Evolutionary conservation across 2,329 filamentous ascomycete genomes (phyloP).

Genomic region (Diplodia seriata): DNA sequence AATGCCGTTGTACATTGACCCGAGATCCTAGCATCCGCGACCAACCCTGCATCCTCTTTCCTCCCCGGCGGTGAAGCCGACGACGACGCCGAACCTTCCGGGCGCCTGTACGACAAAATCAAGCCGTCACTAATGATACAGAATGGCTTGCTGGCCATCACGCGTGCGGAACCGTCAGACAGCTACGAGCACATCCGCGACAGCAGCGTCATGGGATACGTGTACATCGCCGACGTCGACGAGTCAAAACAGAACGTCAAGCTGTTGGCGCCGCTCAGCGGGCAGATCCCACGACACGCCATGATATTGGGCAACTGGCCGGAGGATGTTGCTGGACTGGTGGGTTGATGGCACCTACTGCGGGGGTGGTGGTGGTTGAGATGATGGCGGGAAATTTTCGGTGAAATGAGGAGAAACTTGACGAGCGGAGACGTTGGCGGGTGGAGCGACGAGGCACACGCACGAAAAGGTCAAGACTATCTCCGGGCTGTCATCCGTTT

Average conservation of each 20-base stretch:
- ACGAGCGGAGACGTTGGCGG: neutral
- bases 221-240: slow-evolving; percentile 92
- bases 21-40: neutral
- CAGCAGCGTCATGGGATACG: slow-evolving; percentile 86
- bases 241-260: slow-evolving; percentile 81
- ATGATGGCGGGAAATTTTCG: neutral
- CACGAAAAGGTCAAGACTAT: neutral
- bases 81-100: slow-evolving; percentile 53
- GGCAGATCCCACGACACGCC: slow-evolving; percentile 78
- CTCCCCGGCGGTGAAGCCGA: slow-evolving; percentile 57
- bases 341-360: slow-evolving; percentile 45
- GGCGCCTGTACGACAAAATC: slow-evolving; percentile 65
- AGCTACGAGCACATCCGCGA: slow-evolving; percentile 75
- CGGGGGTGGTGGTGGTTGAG: neutral
- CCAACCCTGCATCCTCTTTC: slow-evolving; percentile 37
- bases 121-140: slow-evolving; percentile 72
- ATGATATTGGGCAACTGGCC: slow-evolving; percentile 88
- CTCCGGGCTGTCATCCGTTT: neutral
- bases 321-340: slow-evolving; percentile 79
- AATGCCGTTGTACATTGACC: neutral
- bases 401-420: neutral
- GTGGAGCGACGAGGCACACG: neutral
- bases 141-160: slow-evolving; percentile 84
- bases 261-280: slow-evolving; percentile 82
- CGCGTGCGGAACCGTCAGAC: slow-evolving; percentile 75